Percentiles rank a stretch among this genome's conserved stretches.
These are phyloP conservation scores for Mycena galopus DNA, from an alignment of 768 basidiomycete species.

Conservation along the genomic window DNA sequence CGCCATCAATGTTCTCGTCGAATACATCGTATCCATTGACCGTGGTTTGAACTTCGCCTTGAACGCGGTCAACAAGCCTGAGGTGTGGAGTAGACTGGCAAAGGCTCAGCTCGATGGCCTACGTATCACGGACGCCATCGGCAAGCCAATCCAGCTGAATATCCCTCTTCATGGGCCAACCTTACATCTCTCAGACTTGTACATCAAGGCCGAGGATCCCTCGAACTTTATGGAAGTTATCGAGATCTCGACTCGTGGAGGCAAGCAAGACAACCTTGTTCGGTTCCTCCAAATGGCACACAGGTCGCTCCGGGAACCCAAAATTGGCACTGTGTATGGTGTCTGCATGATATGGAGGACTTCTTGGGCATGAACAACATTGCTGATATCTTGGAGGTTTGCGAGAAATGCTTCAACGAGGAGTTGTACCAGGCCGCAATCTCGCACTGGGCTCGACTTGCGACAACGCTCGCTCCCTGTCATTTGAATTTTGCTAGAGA, in stretches of 20 bases:
- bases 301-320: constrained; percentile 95
- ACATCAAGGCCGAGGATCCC: constrained; percentile 97
- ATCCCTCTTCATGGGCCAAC: constrained; percentile 14
- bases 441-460: constrained; percentile 98
- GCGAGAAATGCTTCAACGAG: constrained; percentile 99
- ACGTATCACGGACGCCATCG: constrained; percentile 97
- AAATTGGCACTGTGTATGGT: constrained; percentile 98
- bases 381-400: constrained; percentile 95
- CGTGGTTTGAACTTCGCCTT: constrained; percentile 96
- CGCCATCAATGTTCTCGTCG: constrained; percentile 98
- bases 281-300: constrained; percentile 99
- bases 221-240: constrained; percentile 95
- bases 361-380: constrained; percentile 99
- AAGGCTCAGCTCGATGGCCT: constrained; percentile 99
- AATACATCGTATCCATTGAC: constrained; percentile 97
- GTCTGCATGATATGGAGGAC: constrained; percentile 99
- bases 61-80: constrained; percentile 96
- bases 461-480: constrained; percentile 78
- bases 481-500: no score
- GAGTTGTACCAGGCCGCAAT: constrained; percentile 98
- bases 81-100: constrained; percentile 96
- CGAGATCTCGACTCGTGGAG: constrained; percentile 95
- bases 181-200: constrained; percentile 77
- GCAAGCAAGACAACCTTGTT: constrained; percentile 92
- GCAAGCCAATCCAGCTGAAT: constrained; percentile 55